phyloP scores from a whole-genome alignment of 805 yeast species.

The Wickerhamomyces canadensis region DNA sequence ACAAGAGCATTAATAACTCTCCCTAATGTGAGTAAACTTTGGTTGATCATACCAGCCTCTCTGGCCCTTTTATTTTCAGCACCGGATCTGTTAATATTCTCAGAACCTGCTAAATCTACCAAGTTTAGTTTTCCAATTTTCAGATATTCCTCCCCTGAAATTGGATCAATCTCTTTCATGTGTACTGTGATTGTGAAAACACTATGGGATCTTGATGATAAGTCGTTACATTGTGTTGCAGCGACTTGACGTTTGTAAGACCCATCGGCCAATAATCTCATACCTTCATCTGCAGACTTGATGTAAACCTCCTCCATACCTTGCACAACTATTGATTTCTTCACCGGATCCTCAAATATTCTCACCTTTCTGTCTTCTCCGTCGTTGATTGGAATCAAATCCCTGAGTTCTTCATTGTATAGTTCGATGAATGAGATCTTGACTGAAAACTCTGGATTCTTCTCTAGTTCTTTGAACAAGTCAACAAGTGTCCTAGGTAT shows the following conservation, averaged over 20 bases:
- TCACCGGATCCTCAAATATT: constrained; percentile 43
- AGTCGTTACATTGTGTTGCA: constrained; percentile 70
- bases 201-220: constrained; percentile 75
- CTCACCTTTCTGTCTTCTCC: constrained; percentile 42
- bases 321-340: constrained; percentile 43
- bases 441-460: constrained; percentile 49
- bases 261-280: constrained; percentile 49
- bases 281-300: constrained; percentile 44
- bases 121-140: constrained; percentile 67
- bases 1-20: constrained; percentile 75
- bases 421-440: constrained; percentile 73
- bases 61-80: constrained; percentile 79
- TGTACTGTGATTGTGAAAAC: constrained; percentile 65
- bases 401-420: constrained; percentile 76
- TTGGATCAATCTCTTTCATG: constrained; percentile 43
- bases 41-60: constrained; percentile 90
- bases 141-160: constrained; percentile 44
- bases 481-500: constrained; percentile 54
- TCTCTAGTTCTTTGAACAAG: constrained; percentile 45
- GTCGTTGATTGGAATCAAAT: constrained; percentile 40
- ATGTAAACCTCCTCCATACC: constrained; percentile 54
- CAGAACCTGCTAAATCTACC: constrained; percentile 95
- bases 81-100: constrained; percentile 78
- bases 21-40: constrained; percentile 77
- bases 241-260: constrained; percentile 65